Percentiles rank a stretch among this genome's conserved stretches.
These are phyloP conservation scores for Entomortierella chlamydospora DNA, from an alignment of 192 early-diverging fungal species.

Conservation along the genomic window DNA sequence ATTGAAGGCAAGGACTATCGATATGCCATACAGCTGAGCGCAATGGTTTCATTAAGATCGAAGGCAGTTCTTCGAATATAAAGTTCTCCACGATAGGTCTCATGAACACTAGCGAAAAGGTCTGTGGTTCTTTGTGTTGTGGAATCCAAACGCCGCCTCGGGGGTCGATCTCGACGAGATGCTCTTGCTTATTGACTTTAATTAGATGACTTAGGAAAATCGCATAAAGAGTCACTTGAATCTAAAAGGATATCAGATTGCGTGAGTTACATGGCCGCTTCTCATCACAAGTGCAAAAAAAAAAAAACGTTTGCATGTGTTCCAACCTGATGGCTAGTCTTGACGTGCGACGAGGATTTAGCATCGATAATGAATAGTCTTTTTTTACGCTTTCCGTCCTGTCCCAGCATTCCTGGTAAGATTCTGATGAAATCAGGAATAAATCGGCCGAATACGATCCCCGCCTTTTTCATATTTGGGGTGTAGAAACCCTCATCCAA, in stretches of 20 bases:
- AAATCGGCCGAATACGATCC: constrained; percentile 43
- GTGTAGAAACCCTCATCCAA: constrained; percentile 34
- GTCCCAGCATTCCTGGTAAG: constrained; percentile 10
- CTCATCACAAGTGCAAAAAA: no score
- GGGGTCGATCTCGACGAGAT: constrained; percentile 27
- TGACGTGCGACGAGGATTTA: constrained; percentile 41
- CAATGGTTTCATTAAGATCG: constrained; percentile 27
- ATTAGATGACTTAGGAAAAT: constrained; percentile 50
- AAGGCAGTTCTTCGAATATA: constrained; percentile 30
- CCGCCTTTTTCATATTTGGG: constrained; percentile 26
- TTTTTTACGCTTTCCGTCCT: constrained; percentile 19
- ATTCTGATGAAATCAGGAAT: constrained; percentile 44
- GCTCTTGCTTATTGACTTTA: constrained; percentile 25
- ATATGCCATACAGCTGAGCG: constrained; percentile 32
- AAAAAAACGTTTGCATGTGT: no score
- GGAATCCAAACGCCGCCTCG: constrained; percentile 47
- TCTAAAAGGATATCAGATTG: not conserved
- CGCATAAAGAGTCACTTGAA: constrained; percentile 47
- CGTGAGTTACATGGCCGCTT: no score
- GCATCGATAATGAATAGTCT: constrained; percentile 48
- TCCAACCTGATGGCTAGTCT: constrained; percentile 45
- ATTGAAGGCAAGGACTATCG: constrained; percentile 39
- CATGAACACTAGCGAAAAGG: constrained; percentile 40
- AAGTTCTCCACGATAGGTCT: constrained; percentile 42
- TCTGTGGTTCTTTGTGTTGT: constrained; percentile 16